A percentile compares a stretch with the other conserved stretches of the same genome.
Evolutionary conservation across 805 yeast species (phyloP).

Genomic region (Brettanomyces bruxellensis): DNA sequence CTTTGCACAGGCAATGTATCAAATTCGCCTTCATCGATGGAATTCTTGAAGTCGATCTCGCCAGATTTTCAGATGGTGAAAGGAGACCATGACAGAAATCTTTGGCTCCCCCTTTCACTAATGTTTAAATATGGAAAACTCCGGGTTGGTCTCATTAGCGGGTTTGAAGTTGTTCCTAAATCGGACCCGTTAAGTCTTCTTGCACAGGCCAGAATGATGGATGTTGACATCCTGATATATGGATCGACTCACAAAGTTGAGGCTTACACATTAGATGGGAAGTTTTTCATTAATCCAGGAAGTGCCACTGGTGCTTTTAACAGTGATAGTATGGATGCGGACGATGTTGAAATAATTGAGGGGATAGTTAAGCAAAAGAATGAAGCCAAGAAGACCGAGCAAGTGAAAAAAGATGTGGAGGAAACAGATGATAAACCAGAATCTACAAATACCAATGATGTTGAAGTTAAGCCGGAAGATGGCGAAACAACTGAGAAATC

Average conservation of each 20-base stretch:
- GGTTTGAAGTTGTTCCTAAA: conserved; percentile 75
- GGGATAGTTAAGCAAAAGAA: conserved; percentile 21
- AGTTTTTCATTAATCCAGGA: conserved; percentile 93
- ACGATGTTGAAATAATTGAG: conserved; percentile 34
- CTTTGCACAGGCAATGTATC: conserved; percentile 80
- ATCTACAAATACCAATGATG: not conserved
- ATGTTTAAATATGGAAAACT: conserved; percentile 63
- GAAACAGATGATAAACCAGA: not conserved
- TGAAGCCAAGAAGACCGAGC: not conserved
- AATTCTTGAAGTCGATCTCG: conserved; percentile 59
- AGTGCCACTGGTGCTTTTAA: conserved; percentile 89
- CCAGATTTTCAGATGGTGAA: conserved; percentile 66
- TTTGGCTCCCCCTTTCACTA: conserved; percentile 48
- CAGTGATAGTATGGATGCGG: conserved; percentile 52
- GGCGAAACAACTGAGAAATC: conserved; percentile 17
- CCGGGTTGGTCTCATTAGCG: conserved; percentile 77
- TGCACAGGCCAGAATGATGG: conserved; percentile 79
- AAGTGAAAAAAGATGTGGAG: not conserved
- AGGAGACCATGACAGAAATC: conserved; percentile 68
- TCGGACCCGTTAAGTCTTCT: conserved; percentile 80
- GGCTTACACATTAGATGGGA: conserved; percentile 87
- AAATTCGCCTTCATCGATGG: conserved; percentile 51
- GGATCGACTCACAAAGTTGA: conserved; percentile 92
- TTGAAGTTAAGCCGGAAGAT: conserved; percentile 22
- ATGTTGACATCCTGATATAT: conserved; percentile 84